These are phyloP conservation scores for Citrus reticulata DNA, from an alignment of 345 rosid genomes.

Conservation along the genomic window DNA sequence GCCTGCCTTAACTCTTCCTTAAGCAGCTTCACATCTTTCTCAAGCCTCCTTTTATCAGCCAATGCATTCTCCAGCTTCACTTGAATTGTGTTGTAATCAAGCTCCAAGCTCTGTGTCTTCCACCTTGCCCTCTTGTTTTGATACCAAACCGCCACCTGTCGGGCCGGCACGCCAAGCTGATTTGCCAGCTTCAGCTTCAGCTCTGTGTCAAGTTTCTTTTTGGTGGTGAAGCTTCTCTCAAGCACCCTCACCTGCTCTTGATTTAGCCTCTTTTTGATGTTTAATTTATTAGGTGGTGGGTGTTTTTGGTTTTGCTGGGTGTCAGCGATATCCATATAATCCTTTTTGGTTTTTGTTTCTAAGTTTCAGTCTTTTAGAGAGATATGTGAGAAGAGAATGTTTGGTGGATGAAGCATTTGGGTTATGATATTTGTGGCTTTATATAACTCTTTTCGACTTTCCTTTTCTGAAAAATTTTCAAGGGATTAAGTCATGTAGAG, in stretches of 20 bases:
- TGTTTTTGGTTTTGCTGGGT: slow-evolving; percentile 20
- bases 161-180: slow-evolving; percentile 63
- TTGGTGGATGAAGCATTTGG: background rate
- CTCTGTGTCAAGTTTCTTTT: slow-evolving; percentile 73
- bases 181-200: slow-evolving; percentile 65
- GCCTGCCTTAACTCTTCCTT: slow-evolving; percentile 58
- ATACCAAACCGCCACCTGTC: slow-evolving; percentile 93
- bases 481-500: no score
- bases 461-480: background rate
- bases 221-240: slow-evolving; percentile 63
- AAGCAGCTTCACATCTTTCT: slow-evolving; percentile 61
- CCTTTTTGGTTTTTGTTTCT: background rate
- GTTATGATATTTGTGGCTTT: background rate
- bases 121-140: slow-evolving; percentile 94
- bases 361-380: background rate
- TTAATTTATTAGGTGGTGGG: background rate
- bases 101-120: slow-evolving; percentile 75
- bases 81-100: slow-evolving; percentile 49
- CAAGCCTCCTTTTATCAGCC: slow-evolving; percentile 53
- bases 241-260: slow-evolving; percentile 66
- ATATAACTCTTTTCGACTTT: background rate
- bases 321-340: slow-evolving; percentile 27
- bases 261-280: slow-evolving; percentile 60
- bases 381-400: background rate
- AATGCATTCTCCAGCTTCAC: slow-evolving; percentile 50